Conservation (phyloP, 1,284 basidiomycete genomes). For the Irpex lacteus region DNA sequence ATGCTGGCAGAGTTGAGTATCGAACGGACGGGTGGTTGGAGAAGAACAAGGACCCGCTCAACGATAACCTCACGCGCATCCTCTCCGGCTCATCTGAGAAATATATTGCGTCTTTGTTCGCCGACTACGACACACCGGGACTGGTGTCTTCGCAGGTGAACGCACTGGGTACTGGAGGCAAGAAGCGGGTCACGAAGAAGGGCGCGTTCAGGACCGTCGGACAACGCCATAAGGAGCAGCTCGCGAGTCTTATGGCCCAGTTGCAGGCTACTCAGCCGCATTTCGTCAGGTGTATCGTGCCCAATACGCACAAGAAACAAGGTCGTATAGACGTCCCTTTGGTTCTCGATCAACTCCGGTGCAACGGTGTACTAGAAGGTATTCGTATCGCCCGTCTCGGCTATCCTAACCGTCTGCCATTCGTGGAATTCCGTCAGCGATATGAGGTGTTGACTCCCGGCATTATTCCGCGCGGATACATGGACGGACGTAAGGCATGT, state of each 20-base stretch:
- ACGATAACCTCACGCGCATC: conserved; percentile 93
- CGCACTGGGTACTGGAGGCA: conserved; percentile 50
- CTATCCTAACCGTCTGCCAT: conserved; percentile 95
- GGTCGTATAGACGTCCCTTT: conserved; percentile 92
- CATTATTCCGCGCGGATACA: conserved; percentile 90
- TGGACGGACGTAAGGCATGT: conserved; percentile 96
- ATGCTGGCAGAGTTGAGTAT: conserved; percentile 97
- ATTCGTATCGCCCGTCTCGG: conserved; percentile 97
- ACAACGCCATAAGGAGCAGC: conserved; percentile 96
- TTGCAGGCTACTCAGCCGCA: conserved; percentile 95
- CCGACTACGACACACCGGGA: conserved; percentile 65
- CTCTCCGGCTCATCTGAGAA: conserved; percentile 82
- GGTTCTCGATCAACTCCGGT: conserved; percentile 94
- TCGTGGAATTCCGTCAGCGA: conserved; percentile 95
- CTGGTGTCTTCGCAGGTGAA: conserved; percentile 32
- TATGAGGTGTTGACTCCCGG: conserved; percentile 96
- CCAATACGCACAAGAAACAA: conserved; percentile 91
- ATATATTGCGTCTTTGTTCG: conserved; percentile 83
- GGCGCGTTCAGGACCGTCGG: conserved; percentile 97
- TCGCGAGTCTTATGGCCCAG: conserved; percentile 89
- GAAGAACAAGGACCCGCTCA: conserved; percentile 99
- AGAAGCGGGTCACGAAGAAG: conserved; percentile 84
- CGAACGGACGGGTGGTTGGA: conserved; percentile 96
- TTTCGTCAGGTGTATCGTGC: conserved; percentile 98
- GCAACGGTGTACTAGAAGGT: conserved; percentile 98